These are phyloP conservation scores for Posidonia oceanica DNA, from an alignment of 116 monocot genomes.

Conservation along the genomic window DNA sequence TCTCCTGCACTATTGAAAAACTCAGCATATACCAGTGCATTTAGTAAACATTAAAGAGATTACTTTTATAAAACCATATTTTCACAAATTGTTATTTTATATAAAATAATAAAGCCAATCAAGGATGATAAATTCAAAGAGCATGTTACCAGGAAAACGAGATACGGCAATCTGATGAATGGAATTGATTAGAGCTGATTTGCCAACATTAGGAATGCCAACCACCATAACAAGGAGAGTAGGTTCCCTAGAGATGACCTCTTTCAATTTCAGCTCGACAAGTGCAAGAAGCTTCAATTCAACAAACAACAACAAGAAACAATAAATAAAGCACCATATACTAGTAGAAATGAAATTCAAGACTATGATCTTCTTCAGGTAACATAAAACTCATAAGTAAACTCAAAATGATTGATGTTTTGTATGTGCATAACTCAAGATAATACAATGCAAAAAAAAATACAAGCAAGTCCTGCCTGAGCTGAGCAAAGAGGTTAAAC, in stretches of 20 bases:
- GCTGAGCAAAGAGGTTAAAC: too few species aligned
- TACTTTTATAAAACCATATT: too few species aligned
- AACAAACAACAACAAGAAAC: background rate
- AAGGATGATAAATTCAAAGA: background rate
- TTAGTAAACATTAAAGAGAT: too few species aligned
- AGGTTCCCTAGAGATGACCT: constrained; percentile 77
- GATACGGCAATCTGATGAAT: constrained; percentile 74
- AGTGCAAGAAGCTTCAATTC: constrained; percentile 65
- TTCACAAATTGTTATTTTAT: too few species aligned
- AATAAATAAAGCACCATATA: background rate
- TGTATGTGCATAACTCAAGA: too few species aligned
- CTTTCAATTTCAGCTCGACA: constrained; percentile 82
- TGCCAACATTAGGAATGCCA: constrained; percentile 96
- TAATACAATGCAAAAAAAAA: too few species aligned
- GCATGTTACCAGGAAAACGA: constrained; percentile 63
- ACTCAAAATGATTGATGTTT: too few species aligned
- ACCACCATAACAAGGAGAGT: constrained; percentile 93
- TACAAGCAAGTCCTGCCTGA: too few species aligned
- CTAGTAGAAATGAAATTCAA: too few species aligned
- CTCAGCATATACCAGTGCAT: background rate
- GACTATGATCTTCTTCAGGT: too few species aligned
- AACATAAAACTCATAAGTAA: too few species aligned
- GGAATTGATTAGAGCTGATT: constrained; percentile 91
- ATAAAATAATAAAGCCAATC: too few species aligned
- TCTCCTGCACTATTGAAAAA: constrained; percentile 50